These are phyloP conservation scores for Allomyces macrogynus DNA, from an alignment of 192 early-diverging fungal species.

Conservation along the genomic window DNA sequence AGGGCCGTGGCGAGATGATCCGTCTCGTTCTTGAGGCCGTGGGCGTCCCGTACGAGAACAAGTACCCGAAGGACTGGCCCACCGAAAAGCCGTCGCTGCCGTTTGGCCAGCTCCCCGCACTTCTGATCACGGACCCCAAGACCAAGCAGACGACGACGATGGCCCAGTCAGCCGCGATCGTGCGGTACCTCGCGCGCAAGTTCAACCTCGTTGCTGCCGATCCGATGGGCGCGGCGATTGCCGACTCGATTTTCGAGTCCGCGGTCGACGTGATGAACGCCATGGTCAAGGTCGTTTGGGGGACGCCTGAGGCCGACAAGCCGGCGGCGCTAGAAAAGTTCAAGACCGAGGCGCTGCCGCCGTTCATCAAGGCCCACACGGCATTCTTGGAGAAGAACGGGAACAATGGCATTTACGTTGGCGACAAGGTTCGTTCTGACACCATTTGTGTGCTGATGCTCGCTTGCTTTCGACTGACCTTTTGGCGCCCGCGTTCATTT, in stretches of 20 bases:
- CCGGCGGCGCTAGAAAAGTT: slow-evolving; percentile 5
- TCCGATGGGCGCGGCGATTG: slow-evolving; percentile 9
- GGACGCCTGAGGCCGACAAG: slow-evolving; percentile 6
- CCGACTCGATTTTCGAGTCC: slow-evolving; percentile 11
- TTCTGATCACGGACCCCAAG: slow-evolving; percentile 16
- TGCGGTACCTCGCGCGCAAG: slow-evolving; percentile 23
- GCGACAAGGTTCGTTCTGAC: too few relatives aligned
- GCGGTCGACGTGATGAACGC: slow-evolving; percentile 4
- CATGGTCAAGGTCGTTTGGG: neutral
- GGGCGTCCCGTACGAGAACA: too few relatives aligned
- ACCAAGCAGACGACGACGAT: slow-evolving; percentile 13
- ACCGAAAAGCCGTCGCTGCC: slow-evolving; percentile 16
- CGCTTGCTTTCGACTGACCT: neutral
- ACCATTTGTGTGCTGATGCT: neutral
- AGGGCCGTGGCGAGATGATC: too few relatives aligned
- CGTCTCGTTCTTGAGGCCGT: too few relatives aligned
- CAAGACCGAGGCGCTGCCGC: slow-evolving; percentile 1
- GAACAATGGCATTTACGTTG: too few relatives aligned
- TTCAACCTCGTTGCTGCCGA: slow-evolving; percentile 10
- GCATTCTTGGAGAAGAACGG: too few relatives aligned
- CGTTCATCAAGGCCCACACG: too few relatives aligned
- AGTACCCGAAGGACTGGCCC: slow-evolving; percentile 11
- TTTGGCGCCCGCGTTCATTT: too few relatives aligned
- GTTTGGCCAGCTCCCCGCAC: slow-evolving; percentile 25
- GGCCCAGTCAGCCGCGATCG: slow-evolving; percentile 20